Conservation (phyloP, 176 grass and related monocot species). For the Aegilops umbellulata region DNA sequence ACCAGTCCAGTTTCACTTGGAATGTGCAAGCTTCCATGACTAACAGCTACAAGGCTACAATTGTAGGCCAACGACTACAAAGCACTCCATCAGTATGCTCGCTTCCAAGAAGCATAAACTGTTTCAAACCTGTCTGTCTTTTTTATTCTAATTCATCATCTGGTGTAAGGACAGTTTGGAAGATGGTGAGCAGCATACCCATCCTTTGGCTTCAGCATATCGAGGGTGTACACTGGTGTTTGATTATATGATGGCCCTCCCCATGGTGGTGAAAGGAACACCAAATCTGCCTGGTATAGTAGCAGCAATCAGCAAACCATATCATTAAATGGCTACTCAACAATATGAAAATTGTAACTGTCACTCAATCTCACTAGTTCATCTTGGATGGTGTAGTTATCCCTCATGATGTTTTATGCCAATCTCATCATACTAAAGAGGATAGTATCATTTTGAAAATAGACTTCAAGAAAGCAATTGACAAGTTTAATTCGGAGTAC, state of each 20-base stretch:
- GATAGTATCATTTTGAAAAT: background rate
- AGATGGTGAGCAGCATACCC: conserved; percentile 36
- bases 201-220: conserved; percentile 63
- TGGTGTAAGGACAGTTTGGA: background rate
- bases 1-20: background rate
- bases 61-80: background rate
- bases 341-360: background rate
- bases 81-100: background rate
- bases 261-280: conserved; percentile 87
- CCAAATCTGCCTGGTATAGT: conserved; percentile 47
- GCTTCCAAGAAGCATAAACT: background rate
- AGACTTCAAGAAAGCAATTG: background rate
- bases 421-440: background rate
- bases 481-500: background rate
- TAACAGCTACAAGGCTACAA: background rate
- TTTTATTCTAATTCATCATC: background rate
- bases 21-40: background rate
- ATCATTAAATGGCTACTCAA: background rate
- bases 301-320: conserved; percentile 14
- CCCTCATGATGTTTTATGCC: background rate
- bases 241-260: conserved; percentile 65
- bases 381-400: background rate
- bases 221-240: conserved; percentile 50
- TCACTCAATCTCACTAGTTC: background rate
- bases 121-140: background rate